Conservation (phyloP, 2,329 filamentous ascomycete genomes). For the Metarhizium rileyi region DNA sequence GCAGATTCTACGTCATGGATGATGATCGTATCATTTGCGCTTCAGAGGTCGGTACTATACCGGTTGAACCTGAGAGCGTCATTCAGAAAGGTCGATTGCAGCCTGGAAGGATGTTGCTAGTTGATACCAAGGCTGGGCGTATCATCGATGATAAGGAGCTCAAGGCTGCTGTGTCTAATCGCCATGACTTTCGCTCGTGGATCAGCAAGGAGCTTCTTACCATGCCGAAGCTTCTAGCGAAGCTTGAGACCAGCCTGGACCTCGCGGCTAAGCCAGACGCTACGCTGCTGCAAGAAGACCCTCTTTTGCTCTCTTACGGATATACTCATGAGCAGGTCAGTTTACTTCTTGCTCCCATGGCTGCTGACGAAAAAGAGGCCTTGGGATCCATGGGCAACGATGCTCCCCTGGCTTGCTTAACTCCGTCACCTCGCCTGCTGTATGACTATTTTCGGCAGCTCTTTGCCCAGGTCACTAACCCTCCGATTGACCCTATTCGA, state of each 20-base stretch:
- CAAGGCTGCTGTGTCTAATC: constrained; percentile 77
- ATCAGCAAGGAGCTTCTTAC: constrained; percentile 77
- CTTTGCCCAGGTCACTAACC: constrained; percentile 96
- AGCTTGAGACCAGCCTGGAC: constrained; percentile 50
- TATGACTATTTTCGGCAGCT: constrained; percentile 97
- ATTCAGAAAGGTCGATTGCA: constrained; percentile 90
- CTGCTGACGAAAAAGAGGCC: constrained; percentile 92
- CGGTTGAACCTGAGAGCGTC: constrained; percentile 80
- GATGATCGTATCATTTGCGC: constrained; percentile 96
- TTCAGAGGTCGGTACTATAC: constrained; percentile 90
- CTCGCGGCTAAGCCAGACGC: constrained; percentile 59
- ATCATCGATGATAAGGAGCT: constrained; percentile 92
- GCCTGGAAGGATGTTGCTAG: constrained; percentile 90
- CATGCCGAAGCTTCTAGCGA: constrained; percentile 62
- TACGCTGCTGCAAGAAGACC: constrained; percentile 69
- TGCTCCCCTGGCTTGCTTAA: constrained; percentile 81
- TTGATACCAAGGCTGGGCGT: constrained; percentile 79
- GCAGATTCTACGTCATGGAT: constrained; percentile 93
- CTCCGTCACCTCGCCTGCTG: constrained; percentile 77
- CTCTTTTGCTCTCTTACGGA: constrained; percentile 75
- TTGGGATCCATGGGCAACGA: constrained; percentile 98
- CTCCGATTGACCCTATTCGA: constrained; percentile 91
- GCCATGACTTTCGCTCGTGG: constrained; percentile 83
- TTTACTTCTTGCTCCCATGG: constrained; percentile 87
- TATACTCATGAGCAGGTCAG: constrained; percentile 95